phyloP scores from a whole-genome alignment of 805 yeast genomes.

The Millerozyma acaciae region DNA sequence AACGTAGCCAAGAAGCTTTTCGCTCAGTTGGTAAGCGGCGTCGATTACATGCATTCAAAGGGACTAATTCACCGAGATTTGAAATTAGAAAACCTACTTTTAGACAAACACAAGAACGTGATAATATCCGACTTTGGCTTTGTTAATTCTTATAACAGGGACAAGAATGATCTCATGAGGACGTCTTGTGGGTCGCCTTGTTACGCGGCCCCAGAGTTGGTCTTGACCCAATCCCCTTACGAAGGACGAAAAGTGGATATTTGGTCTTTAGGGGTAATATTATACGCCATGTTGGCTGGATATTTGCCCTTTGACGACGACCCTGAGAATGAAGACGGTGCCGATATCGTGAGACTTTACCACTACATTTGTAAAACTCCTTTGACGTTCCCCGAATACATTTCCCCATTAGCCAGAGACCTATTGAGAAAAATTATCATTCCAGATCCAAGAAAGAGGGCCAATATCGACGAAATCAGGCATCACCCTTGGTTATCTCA shows the following conservation, averaged over 20 bases:
- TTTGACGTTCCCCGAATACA: constrained; percentile 91
- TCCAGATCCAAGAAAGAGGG: constrained; percentile 77
- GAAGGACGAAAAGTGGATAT: constrained; percentile 92
- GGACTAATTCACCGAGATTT: constrained; percentile 78
- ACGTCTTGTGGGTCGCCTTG: constrained; percentile 98
- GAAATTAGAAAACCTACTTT: constrained; percentile 66
- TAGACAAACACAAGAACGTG: constrained; percentile 83
- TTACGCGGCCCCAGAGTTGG: constrained; percentile 97
- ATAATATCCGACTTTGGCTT: constrained; percentile 92
- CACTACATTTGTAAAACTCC: constrained; percentile 90
- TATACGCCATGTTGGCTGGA: constrained; percentile 96
- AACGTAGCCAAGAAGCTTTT: constrained; percentile 79
- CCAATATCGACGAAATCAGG: constrained; percentile 63
- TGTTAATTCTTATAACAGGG: constrained; percentile 73
- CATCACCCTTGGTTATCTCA: constrained; percentile 87
- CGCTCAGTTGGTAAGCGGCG: constrained; percentile 92
- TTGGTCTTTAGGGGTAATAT: constrained; percentile 95
- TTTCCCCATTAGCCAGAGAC: constrained; percentile 88
- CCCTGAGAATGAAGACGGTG: constrained; percentile 93
- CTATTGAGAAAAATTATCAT: constrained; percentile 78
- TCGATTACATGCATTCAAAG: constrained; percentile 79
- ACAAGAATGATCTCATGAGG: constrained; percentile 73
- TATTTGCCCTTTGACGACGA: constrained; percentile 97
- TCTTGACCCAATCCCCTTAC: constrained; percentile 80
- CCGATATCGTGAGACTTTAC: constrained; percentile 85